Evolutionary conservation across 306 rosid genomes (phyloP).

Genomic region (Echinosophora koreensis): DNA sequence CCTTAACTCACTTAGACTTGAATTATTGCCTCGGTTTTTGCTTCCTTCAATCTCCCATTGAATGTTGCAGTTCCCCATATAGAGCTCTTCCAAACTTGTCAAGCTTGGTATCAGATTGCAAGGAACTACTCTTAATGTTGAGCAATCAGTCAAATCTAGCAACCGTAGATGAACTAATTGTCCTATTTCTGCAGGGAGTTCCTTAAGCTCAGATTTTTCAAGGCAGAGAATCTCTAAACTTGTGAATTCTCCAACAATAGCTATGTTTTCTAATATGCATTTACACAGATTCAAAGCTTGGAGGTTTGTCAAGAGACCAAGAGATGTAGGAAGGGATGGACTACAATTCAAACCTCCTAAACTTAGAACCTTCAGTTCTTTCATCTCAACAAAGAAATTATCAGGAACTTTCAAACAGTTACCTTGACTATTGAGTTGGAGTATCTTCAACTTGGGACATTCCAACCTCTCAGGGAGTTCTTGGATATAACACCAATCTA

Average conservation of each 20-base stretch:
- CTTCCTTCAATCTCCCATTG: constrained; percentile 47
- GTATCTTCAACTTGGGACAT: constrained; percentile 51
- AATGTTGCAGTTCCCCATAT: constrained; percentile 43
- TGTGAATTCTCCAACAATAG: constrained; percentile 42
- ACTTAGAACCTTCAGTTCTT: constrained; percentile 49
- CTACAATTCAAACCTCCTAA: constrained; percentile 44
- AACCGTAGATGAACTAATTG: constrained; percentile 35
- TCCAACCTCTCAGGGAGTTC: constrained; percentile 53
- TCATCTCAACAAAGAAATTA: constrained; percentile 47
- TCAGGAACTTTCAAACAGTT: constrained; percentile 47
- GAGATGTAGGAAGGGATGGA: constrained; percentile 42
- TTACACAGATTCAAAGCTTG: constrained; percentile 45
- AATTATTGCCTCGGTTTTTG: constrained; percentile 7
- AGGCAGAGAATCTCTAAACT: constrained; percentile 52
- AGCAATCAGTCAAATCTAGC: constrained; percentile 53
- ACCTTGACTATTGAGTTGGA: constrained; percentile 39
- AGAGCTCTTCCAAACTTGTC: constrained; percentile 51
- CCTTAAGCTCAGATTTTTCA: constrained; percentile 39
- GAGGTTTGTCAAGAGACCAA: constrained; percentile 44
- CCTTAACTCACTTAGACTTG: constrained; percentile 48
- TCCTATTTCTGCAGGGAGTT: constrained; percentile 47
- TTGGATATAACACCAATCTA: constrained; percentile 38
- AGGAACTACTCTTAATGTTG: constrained; percentile 39
- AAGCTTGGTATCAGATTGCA: constrained; percentile 39
- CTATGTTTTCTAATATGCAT: constrained; percentile 51